Conservation (phyloP, 805 yeast species). For the Sugiyamaella boreocaroliniensis region DNA sequence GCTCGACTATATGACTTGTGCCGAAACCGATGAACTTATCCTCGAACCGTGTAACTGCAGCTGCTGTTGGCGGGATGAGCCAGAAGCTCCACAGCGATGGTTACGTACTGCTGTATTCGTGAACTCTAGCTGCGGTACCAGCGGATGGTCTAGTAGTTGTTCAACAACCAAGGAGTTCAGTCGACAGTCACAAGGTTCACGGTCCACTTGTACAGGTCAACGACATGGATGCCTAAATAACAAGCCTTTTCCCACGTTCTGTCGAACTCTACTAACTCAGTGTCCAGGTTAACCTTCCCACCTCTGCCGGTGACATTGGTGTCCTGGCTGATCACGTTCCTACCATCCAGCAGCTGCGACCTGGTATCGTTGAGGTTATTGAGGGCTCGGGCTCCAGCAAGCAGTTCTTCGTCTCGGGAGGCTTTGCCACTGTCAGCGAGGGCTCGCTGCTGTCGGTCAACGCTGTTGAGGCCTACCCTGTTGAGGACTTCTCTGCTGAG, state of each 20-base stretch:
- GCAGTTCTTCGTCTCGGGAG: constrained; percentile 90
- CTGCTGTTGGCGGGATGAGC: no score
- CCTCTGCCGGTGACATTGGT: constrained; percentile 94
- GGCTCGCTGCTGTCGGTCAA: constrained; percentile 84
- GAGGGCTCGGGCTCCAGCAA: constrained; percentile 65
- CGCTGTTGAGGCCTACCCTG: constrained; percentile 91
- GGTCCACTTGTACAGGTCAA: no score
- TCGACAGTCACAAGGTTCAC: no score
- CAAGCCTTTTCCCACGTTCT: neutral
- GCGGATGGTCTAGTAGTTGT: no score
- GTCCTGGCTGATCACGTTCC: constrained; percentile 97
- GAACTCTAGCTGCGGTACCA: neutral
- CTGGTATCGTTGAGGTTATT: constrained; percentile 90
- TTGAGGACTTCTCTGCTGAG: constrained; percentile 76
- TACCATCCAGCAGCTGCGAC: constrained; percentile 88
- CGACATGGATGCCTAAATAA: no score
- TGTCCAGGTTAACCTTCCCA: constrained; percentile 89
- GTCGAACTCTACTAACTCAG: constrained; percentile 20
- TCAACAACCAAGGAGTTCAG: no score
- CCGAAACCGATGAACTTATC: no score
- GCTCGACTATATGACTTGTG: no score
- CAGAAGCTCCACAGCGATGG: no score
- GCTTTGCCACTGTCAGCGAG: constrained; percentile 94
- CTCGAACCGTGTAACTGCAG: no score
- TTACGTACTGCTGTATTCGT: neutral